Percentiles rank a stretch among this genome's conserved stretches.
phyloP scores from a whole-genome alignment of 2,329 filamentous ascomycete genomes.

The Fusarium burgessii region DNA sequence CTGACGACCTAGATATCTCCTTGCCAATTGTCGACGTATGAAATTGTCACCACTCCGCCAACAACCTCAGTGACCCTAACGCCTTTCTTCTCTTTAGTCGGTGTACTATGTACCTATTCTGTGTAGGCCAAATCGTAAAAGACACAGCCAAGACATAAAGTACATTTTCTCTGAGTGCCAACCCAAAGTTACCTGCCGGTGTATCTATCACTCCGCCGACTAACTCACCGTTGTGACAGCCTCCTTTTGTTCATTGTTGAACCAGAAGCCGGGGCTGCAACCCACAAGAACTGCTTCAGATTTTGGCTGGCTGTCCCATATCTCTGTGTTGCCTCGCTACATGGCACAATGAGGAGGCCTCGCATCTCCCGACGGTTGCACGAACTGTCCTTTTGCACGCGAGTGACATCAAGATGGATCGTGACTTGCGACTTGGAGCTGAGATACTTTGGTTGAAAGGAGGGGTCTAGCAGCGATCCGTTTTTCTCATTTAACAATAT shows the following conservation, averaged over 20 bases:
- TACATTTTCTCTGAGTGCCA: neutral
- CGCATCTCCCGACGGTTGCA: conserved; percentile 36
- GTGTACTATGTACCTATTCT: conserved; percentile 13
- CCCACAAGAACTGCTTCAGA: conserved; percentile 27
- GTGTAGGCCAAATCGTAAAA: conserved; percentile 11
- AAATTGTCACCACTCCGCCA: neutral
- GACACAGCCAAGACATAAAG: neutral
- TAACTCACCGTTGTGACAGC: conserved; percentile 36
- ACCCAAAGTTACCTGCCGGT: neutral
- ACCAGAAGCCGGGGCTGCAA: conserved; percentile 33
- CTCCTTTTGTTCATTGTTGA: conserved; percentile 30
- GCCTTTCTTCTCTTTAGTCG: conserved; percentile 22
- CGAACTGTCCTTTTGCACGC: conserved; percentile 16
- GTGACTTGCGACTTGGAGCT: conserved; percentile 10
- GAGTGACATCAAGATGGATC: conserved; percentile 22
- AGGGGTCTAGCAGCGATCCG: neutral
- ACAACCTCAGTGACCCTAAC: neutral
- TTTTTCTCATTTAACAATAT: neutral
- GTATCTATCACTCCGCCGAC: conserved; percentile 10
- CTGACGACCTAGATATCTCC: neutral
- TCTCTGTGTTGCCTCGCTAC: conserved; percentile 35
- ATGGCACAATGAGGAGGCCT: conserved; percentile 35
- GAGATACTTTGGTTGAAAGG: neutral
- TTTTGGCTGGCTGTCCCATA: conserved; percentile 26
- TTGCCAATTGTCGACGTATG: neutral